A percentile compares a stretch with the other conserved stretches of the same genome.
phyloP scores from a whole-genome alignment of 192 early-diverging fungal species.

The Endogone sp. region DNA sequence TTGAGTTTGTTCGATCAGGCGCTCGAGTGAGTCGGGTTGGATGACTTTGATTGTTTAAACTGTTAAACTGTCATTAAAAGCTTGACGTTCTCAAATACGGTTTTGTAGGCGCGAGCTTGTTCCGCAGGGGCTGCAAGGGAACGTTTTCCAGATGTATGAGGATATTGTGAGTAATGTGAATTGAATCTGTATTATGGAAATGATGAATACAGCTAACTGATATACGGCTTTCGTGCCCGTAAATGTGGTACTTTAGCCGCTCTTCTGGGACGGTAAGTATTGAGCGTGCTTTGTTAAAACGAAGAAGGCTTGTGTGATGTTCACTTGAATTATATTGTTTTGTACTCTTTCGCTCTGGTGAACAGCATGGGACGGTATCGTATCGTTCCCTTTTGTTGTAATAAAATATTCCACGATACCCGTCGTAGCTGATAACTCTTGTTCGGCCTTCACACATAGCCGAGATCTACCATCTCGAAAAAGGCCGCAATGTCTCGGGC shows the following conservation, averaged over 20 bases:
- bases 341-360: not conserved
- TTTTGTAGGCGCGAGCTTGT: conserved; percentile 48
- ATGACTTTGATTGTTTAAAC: not conserved
- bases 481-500: conserved; percentile 51
- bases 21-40: conserved; percentile 13
- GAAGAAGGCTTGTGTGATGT: too few species aligned
- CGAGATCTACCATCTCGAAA: conserved; percentile 94
- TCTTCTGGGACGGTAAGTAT: conserved; percentile 49
- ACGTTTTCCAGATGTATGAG: conserved; percentile 80
- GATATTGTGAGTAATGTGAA: conserved; percentile 70
- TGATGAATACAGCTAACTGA: too few species aligned
- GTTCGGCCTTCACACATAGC: too few species aligned
- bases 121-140: conserved; percentile 47
- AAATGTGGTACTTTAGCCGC: conserved; percentile 30
- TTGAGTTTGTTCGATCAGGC: conserved; percentile 25
- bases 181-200: too few species aligned
- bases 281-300: too few species aligned
- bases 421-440: too few species aligned
- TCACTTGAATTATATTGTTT: too few species aligned
- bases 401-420: too few species aligned
- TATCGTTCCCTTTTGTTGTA: too few species aligned
- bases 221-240: too few species aligned
- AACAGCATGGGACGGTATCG: not conserved
- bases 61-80: not conserved
- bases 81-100: too few species aligned